Evolutionary conservation across 352 stramenopile species (phyloP).

Genomic region (Pythium chondricola): DNA sequence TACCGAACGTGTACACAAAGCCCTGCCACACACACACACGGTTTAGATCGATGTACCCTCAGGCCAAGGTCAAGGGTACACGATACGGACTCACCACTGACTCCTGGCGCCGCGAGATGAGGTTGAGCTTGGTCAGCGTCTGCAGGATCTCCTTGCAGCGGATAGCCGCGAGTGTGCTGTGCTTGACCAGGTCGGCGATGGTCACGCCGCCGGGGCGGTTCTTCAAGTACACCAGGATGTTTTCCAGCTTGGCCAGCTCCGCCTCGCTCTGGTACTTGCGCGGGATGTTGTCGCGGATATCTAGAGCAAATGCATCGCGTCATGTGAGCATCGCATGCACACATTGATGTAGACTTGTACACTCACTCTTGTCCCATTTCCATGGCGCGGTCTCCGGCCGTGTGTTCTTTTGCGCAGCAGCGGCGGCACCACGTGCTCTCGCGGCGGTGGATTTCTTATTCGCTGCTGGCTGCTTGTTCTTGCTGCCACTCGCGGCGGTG

Average conservation of each 20-base stretch:
- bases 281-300: slow-evolving; percentile 70
- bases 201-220: slow-evolving; percentile 77
- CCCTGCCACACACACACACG: slow-evolving; percentile 36
- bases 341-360: background rate
- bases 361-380: slow-evolving; percentile 78
- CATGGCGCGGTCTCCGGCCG: slow-evolving; percentile 42
- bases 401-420: slow-evolving; percentile 15
- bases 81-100: slow-evolving; percentile 35
- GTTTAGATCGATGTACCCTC: no score
- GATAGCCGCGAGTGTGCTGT: slow-evolving; percentile 73
- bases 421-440: slow-evolving; percentile 15
- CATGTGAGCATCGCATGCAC: background rate
- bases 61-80: background rate
- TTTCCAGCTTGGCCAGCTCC: slow-evolving; percentile 83
- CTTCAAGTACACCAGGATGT: slow-evolving; percentile 82
- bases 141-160: slow-evolving; percentile 85
- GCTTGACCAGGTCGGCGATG: slow-evolving; percentile 78
- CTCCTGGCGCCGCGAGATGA: slow-evolving; percentile 71
- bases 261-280: slow-evolving; percentile 76
- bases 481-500: background rate
- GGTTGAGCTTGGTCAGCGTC: slow-evolving; percentile 81
- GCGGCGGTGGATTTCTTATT: slow-evolving; percentile 1
- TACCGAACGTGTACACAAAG: slow-evolving; percentile 68
- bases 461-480: background rate
- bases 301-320: slow-evolving; percentile 28